Percentiles rank a stretch among this genome's conserved stretches.
These are phyloP conservation scores for Lipomyces starkeyi DNA, from an alignment of 805 yeast genomes.

Conservation along the genomic window DNA sequence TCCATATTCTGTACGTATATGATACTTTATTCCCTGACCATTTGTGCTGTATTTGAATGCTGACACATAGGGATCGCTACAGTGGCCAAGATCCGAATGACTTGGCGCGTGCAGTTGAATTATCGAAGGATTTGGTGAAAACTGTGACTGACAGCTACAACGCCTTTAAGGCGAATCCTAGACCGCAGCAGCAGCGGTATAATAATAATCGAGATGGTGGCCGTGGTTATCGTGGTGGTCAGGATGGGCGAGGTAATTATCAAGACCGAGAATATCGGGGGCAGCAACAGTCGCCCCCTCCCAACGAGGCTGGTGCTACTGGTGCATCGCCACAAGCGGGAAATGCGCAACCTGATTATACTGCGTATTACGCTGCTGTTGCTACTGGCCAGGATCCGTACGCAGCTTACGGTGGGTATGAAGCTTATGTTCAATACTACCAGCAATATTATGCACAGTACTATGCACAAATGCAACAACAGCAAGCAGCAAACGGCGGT, in stretches of 20 bases:
- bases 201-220: slow-evolving; percentile 30
- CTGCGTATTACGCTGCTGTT: slow-evolving; percentile 37
- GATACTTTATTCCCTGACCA: neutral
- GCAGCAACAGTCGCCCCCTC: slow-evolving; percentile 12
- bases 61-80: slow-evolving; percentile 15
- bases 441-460: slow-evolving; percentile 40
- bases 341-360: slow-evolving; percentile 33
- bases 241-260: slow-evolving; percentile 10
- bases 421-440: slow-evolving; percentile 39
- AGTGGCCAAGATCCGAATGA: slow-evolving; percentile 40
- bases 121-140: slow-evolving; percentile 42
- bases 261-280: slow-evolving; percentile 14
- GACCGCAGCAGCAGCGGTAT: slow-evolving; percentile 20
- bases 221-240: slow-evolving; percentile 12
- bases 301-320: slow-evolving; percentile 16
- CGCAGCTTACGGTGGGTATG: slow-evolving; percentile 42
- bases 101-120: slow-evolving; percentile 41
- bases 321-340: slow-evolving; percentile 17
- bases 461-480: slow-evolving; percentile 32
- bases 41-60: slow-evolving; percentile 12
- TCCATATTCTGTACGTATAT: slow-evolving; percentile 40
- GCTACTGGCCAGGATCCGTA: slow-evolving; percentile 41
- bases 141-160: slow-evolving; percentile 41
- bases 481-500: slow-evolving; percentile 5
- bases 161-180: slow-evolving; percentile 28